phyloP scores from a whole-genome alignment of 768 basidiomycete genomes.

The Scleroderma citrinum region DNA sequence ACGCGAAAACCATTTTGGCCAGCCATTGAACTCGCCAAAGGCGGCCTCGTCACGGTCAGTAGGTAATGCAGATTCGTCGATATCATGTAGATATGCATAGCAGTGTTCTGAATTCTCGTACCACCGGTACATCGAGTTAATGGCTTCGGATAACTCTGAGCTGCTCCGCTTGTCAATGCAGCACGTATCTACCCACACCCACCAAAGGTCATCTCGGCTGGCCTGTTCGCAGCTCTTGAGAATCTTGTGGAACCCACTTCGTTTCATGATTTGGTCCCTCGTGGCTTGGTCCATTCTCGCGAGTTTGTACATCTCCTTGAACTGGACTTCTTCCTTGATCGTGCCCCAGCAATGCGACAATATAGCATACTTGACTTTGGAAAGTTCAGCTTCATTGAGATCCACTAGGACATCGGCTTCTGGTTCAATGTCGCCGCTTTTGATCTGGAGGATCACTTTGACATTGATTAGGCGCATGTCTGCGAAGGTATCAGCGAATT shows the following conservation, averaged over 20 bases:
- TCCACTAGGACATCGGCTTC: background rate
- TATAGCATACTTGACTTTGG: conserved; percentile 1
- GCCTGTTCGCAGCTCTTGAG: background rate
- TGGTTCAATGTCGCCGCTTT: background rate
- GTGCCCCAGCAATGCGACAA: conserved; percentile 2
- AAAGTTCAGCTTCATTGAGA: background rate
- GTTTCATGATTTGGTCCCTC: background rate
- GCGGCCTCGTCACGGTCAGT: background rate
- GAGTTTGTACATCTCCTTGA: background rate
- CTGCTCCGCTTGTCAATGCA: conserved; percentile 18
- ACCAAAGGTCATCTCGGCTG: conserved; percentile 1
- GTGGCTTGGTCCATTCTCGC: background rate
- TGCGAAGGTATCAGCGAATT: too few relatives aligned
- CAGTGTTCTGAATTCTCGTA: conserved; percentile 13
- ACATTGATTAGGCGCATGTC: background rate
- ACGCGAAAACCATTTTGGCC: conserved; percentile 13
- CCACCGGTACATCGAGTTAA: conserved; percentile 15
- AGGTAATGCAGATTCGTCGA: background rate
- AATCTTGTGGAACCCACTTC: conserved; percentile 2
- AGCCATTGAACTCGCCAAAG: background rate
- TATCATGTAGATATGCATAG: conserved; percentile 11
- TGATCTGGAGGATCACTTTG: background rate
- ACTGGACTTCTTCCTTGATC: background rate
- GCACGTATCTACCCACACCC: conserved; percentile 13
- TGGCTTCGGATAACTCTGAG: conserved; percentile 14